Evolutionary conservation across 208 protist genomes (phyloP).

Genomic region (Crithidia fasciculata): DNA sequence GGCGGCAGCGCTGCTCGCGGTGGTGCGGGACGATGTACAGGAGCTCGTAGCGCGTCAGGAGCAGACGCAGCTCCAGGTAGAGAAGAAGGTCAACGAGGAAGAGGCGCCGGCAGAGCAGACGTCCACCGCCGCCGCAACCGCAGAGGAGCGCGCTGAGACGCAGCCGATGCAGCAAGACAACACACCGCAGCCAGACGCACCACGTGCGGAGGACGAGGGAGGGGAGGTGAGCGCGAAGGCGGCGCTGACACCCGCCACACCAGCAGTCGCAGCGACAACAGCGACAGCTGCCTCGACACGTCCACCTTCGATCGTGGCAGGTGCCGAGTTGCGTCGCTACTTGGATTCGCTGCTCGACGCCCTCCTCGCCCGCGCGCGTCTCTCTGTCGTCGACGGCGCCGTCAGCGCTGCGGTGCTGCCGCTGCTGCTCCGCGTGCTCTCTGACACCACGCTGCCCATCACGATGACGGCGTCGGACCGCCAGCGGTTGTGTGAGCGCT

Average conservation of each 20-base stretch:
- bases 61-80: neutral
- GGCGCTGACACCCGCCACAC: neutral
- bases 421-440: conserved; percentile 44
- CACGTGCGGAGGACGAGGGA: neutral
- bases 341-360: conserved; percentile 41
- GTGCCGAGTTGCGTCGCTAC: conserved; percentile 39
- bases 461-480: conserved; percentile 17
- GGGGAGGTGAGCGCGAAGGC: neutral
- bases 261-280: conserved; percentile 2
- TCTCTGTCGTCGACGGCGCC: conserved; percentile 65
- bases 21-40: conserved; percentile 7
- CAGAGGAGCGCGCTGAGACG: neutral
- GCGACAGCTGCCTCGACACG: neutral
- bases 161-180: conserved; percentile 23
- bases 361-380: conserved; percentile 42
- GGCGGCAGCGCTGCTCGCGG: neutral
- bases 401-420: conserved; percentile 43
- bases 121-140: too few relatives aligned
- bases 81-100: too few relatives aligned
- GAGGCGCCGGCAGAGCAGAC: too few relatives aligned
- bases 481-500: conserved; percentile 35
- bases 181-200: conserved; percentile 18
- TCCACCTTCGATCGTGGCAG: neutral
- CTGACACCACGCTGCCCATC: conserved; percentile 19
- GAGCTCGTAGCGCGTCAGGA: conserved; percentile 8